These are phyloP conservation scores for Umbelopsis sp. DNA, from an alignment of 192 early-diverging fungal genomes.

Conservation along the genomic window DNA sequence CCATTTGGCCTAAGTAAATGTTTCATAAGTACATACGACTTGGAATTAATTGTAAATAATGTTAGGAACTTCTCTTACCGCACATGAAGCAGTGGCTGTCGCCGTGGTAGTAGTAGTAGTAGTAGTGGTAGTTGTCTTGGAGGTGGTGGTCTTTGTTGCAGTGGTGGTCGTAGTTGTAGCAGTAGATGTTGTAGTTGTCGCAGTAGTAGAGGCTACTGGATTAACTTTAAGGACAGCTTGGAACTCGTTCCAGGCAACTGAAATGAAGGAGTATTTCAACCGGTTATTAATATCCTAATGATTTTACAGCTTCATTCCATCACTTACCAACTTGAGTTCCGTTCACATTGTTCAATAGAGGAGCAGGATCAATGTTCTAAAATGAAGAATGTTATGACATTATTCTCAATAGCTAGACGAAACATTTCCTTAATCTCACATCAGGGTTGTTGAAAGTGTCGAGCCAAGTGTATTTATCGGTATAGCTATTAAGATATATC, in stretches of 20 bases:
- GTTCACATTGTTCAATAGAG: background rate
- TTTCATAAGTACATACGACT: too few relatives aligned
- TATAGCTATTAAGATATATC: background rate
- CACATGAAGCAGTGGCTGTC: background rate
- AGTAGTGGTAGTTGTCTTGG: background rate
- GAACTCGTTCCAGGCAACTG: constrained; percentile 13
- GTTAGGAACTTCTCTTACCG: too few relatives aligned
- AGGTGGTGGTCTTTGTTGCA: background rate
- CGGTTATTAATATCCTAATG: too few relatives aligned
- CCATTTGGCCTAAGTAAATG: background rate
- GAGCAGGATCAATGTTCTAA: background rate
- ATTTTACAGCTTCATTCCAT: background rate
- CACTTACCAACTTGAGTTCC: background rate
- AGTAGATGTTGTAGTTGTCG: background rate
- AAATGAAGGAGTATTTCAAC: background rate
- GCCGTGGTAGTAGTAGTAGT: background rate
- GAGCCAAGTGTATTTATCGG: constrained; percentile 18
- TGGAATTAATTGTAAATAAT: too few relatives aligned
- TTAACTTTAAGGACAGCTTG: background rate
- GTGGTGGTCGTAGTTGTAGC: background rate
- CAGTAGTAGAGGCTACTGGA: background rate
- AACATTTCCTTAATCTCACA: background rate
- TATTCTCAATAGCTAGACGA: background rate
- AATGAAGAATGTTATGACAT: background rate
- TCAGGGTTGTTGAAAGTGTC: background rate